Base-by-base conservation (phyloP, 345 rosid genomes). In the Euphorbia peplus region DNA sequence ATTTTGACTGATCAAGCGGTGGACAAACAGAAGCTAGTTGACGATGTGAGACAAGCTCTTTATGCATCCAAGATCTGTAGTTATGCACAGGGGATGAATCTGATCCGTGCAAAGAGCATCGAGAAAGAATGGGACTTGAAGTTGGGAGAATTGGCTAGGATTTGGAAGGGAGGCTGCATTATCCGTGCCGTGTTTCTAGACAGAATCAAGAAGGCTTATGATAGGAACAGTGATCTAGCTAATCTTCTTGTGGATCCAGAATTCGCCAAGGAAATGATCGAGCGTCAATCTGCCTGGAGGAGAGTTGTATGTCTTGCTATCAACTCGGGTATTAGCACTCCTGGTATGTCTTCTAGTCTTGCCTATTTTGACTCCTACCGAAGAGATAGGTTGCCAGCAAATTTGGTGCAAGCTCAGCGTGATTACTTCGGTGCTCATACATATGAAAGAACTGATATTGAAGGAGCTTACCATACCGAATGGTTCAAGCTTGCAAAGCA, bases 361-460 rank as follows among this genome's bases (percentile, higher is more conserved):
- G 97, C 99, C 0, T 93, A 93, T 75, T 91, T 89, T 10, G 97
- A 95, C 81, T 79, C 93, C 12, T 95, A 91, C 79, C 64, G 97
- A 73, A 88, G 99, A 75, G 91, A 65, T 21, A 82, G 93, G 54
- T 65, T 91, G 81, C 96, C 99, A 0, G 97, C 99, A 32, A 95
- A 95, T 81, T 81, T 95, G 70, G 97, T 95, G 44, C 99, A 95
- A 81, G 99, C 99, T 46, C 99, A 95, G 68, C 73, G 97, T 59
- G 99, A 95, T 57, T 95, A 91, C 68, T 95, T 95, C 69, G 99
- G 97, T 25, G 99, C 99, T 66, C 99, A 95, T 71, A 95, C 99
- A 7, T 95, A 95, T 72, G 99, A 95, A 69, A 85, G 99, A 86
- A 76, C 82, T 70, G 99, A 95, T 70, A 60, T 84, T 66, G 95